These are phyloP conservation scores for Penicillium sp. DNA, from an alignment of 2,329 filamentous ascomycete genomes.

Conservation along the genomic window DNA sequence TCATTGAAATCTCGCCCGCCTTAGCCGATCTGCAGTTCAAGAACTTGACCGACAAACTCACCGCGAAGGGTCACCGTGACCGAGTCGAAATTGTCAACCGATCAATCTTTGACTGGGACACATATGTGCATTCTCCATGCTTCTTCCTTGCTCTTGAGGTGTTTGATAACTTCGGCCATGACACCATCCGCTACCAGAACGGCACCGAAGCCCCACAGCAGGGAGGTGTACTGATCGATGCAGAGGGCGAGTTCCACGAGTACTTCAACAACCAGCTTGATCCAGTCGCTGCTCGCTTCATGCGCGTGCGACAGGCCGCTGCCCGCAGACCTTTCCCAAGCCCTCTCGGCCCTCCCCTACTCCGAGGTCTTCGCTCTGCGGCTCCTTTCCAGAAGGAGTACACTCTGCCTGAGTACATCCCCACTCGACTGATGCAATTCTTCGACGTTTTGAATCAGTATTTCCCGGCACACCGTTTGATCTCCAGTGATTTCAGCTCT, in stretches of 20 bases:
- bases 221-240: slow-evolving; percentile 83
- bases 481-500: slow-evolving; percentile 87
- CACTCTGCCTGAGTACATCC: slow-evolving; percentile 86
- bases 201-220: slow-evolving; percentile 80
- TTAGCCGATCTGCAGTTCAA: slow-evolving; percentile 76
- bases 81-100: slow-evolving; percentile 94
- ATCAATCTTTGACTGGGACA: slow-evolving; percentile 92
- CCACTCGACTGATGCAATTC: slow-evolving; percentile 93
- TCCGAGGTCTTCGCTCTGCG: slow-evolving; percentile 63
- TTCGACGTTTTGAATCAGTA: slow-evolving; percentile 85
- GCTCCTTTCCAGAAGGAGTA: slow-evolving; percentile 75
- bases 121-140: slow-evolving; percentile 85
- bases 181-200: slow-evolving; percentile 87
- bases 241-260: slow-evolving; percentile 86
- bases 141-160: slow-evolving; percentile 98
- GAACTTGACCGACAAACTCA: slow-evolving; percentile 66
- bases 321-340: slow-evolving; percentile 45
- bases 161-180: slow-evolving; percentile 97
- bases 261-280: slow-evolving; percentile 84
- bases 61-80: slow-evolving; percentile 72
- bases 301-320: slow-evolving; percentile 81
- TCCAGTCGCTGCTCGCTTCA: slow-evolving; percentile 76
- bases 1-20: slow-evolving; percentile 89
- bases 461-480: slow-evolving; percentile 85
- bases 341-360: slow-evolving; percentile 49